Evolutionary conservation across 805 yeast species (phyloP).

Genomic region (Candida maltosa): DNA sequence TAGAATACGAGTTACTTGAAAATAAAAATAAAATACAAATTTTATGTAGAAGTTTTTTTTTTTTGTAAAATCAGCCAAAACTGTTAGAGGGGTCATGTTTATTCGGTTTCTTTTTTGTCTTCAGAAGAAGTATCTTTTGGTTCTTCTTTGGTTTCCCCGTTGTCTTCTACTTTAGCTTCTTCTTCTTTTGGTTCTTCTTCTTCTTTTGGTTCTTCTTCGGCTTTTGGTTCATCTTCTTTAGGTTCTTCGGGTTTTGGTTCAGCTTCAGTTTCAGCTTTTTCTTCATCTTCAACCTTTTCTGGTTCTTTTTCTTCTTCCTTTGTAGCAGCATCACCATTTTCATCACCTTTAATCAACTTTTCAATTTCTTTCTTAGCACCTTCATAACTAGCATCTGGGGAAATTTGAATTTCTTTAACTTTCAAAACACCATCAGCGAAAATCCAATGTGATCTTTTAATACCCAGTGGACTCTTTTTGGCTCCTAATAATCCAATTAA

Average conservation of each 20-base stretch:
- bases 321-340: conserved; percentile 7
- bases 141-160: conserved; percentile 1
- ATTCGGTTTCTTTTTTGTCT: too few species aligned
- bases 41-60: too few species aligned
- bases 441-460: conserved; percentile 89
- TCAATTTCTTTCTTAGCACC: conserved; percentile 59
- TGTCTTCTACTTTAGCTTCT: background rate
- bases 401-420: conserved; percentile 49
- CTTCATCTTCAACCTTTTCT: conserved; percentile 7
- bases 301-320: conserved; percentile 8
- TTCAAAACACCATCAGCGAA: conserved; percentile 73
- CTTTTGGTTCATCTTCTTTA: conserved; percentile 6
- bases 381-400: conserved; percentile 51
- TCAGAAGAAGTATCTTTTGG: background rate
- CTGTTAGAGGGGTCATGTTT: too few species aligned
- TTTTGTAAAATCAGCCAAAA: too few species aligned
- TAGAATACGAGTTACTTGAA: too few species aligned
- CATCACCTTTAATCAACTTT: conserved; percentile 28
- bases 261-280: conserved; percentile 4
- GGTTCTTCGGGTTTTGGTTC: conserved; percentile 6
- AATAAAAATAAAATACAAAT: too few species aligned
- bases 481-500: conserved; percentile 79
- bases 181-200: conserved; percentile 1
- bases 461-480: conserved; percentile 71
- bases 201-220: conserved; percentile 2